Evolutionary conservation across 495 filamentous ascomycete genomes (phyloP), one percentile per base, ranked within the genome.

Genomic region (Neurospora tetraspora): DNA sequence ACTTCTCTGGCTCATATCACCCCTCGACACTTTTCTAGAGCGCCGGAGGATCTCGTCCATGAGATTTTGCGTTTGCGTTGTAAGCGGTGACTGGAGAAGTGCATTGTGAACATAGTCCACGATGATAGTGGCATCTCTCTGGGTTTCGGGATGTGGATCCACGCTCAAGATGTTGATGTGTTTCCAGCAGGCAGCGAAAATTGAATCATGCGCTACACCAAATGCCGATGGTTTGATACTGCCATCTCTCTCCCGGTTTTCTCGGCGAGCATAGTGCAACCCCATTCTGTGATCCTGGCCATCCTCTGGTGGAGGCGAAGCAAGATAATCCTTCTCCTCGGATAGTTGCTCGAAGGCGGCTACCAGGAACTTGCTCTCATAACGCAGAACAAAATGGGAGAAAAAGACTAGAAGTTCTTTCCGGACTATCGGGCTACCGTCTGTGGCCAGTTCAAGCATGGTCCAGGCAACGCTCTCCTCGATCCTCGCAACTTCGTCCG

Each of bases 331-430:
- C 76, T 89, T 90, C 80, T 98, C 96, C 76, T 97, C 93, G 45
- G 91, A 81, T 72, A 98, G 83, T 76, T 97, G 94, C 76, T 98
- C 96, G 77, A 92, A 98, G 8, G 96, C 95, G 11, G 92, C 90
- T 27, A 98, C 94, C 68, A 96, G 75, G 76, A 99, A 96, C 76
- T 96, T 96, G 79, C 90, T 92, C 83, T 97, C 91, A 77, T 98
- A 97, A 39, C 95, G 90, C 73, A 91, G 88, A 40, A 97, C 91
- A 74, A 98, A 97, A 11, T 91, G 90, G 0, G 95, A 97, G 76
- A 97, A 93, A 85, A 97, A 98, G 43, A 98, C 91, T 4, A 97
- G 83, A 12, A 98, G 83, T 76, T 99, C 96, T 77, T 93, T 97
- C 18, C 96, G 89, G 31, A 99, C 96, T 80, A 98, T 90, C 39